Evolutionary conservation across 495 filamentous ascomycete genomes (phyloP).

Genomic region (Endocarpon pusillum): DNA sequence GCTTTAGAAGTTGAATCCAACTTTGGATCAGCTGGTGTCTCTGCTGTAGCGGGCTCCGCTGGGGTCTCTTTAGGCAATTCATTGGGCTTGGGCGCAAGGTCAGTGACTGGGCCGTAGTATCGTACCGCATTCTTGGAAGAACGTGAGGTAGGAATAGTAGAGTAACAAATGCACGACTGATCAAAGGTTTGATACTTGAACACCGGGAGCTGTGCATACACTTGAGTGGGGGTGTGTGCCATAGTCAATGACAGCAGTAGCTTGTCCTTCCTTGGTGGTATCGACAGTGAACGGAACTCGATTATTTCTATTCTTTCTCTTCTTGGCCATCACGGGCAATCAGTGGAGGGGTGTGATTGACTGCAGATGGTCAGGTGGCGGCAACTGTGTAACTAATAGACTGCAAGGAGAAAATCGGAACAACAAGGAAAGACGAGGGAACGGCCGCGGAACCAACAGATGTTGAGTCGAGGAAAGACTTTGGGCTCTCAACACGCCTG

Average conservation of each 20-base stretch:
- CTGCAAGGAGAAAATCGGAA: background rate
- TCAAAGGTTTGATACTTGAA: slow-evolving; percentile 26
- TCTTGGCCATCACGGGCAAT: slow-evolving; percentile 1
- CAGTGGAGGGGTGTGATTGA: background rate
- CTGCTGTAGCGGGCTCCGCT: slow-evolving; percentile 2
- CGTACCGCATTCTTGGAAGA: background rate
- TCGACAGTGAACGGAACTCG: slow-evolving; percentile 5
- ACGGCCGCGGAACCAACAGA: no score
- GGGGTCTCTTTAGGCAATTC: background rate
- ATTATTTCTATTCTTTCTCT: slow-evolving; percentile 2
- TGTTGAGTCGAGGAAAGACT: no score
- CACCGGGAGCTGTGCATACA: slow-evolving; percentile 26
- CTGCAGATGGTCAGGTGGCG: background rate
- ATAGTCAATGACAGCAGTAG: slow-evolving; percentile 21
- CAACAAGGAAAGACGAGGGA: no score
- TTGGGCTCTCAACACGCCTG: no score
- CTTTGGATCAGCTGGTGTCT: slow-evolving; percentile 3
- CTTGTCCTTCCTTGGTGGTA: slow-evolving; percentile 16
- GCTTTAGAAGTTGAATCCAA: background rate
- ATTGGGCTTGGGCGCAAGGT: background rate
- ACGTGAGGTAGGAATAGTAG: slow-evolving; percentile 19
- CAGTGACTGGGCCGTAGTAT: background rate
- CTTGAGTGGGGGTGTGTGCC: slow-evolving; percentile 15
- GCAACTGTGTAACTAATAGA: background rate
- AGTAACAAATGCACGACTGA: slow-evolving; percentile 17